Conservation (phyloP, 2,329 filamentous ascomycete genomes). For the Tricladium varicosporioides region DNA sequence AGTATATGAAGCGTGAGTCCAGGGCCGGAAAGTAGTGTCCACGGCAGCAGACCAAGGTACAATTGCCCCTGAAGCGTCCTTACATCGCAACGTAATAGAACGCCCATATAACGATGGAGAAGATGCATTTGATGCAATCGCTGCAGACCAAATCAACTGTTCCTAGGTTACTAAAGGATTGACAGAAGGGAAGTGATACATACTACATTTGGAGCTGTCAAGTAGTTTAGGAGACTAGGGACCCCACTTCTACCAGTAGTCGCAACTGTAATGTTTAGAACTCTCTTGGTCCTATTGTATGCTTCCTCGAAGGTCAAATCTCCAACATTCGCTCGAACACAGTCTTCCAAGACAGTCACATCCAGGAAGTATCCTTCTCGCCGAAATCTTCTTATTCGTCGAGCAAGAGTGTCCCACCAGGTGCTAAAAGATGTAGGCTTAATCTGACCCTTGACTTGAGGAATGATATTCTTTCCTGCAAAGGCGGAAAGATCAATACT, state of each 20-base stretch:
- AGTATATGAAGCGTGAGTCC: conserved; percentile 51
- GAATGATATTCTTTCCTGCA: conserved; percentile 39
- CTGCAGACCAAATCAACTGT: conserved; percentile 60
- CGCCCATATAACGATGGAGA: conserved; percentile 48
- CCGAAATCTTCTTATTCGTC: conserved; percentile 67
- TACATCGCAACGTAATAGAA: conserved; percentile 56
- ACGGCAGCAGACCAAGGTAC: conserved; percentile 53
- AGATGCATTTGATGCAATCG: conserved; percentile 55
- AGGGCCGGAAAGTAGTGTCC: conserved; percentile 53
- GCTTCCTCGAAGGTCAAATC: conserved; percentile 93
- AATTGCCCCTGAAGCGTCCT: conserved; percentile 58
- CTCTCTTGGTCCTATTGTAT: conserved; percentile 77
- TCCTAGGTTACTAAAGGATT: not conserved
- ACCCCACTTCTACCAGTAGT: conserved; percentile 72
- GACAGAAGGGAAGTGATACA: conserved; percentile 37
- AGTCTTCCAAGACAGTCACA: conserved; percentile 76
- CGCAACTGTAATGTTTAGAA: conserved; percentile 89
- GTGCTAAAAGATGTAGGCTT: conserved; percentile 38
- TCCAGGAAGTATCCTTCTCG: conserved; percentile 82
- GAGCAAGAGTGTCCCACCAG: conserved; percentile 57
- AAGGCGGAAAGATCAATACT: conserved; percentile 84
- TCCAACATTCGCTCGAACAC: conserved; percentile 80
- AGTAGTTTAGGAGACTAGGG: conserved; percentile 84
- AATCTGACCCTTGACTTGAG: conserved; percentile 31
- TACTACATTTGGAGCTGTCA: conserved; percentile 91